Percentiles rank a stretch among this genome's conserved stretches.
These are phyloP conservation scores for Coemansia sp. DNA, from an alignment of 192 early-diverging fungal species.

Conservation along the genomic window DNA sequence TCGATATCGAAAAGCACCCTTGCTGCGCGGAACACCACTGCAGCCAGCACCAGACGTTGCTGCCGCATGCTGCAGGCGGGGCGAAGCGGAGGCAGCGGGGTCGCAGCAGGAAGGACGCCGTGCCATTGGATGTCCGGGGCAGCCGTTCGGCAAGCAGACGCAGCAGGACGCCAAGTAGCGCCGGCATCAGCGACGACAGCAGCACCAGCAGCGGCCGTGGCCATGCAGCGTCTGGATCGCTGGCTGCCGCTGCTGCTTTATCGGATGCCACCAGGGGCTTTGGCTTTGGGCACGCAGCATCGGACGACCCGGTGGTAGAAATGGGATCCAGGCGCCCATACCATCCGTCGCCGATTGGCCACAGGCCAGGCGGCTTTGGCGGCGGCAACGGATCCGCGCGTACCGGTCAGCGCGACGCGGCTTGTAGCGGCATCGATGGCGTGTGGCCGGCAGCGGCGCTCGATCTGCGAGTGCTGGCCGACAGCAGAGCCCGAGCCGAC, in stretches of 20 bases:
- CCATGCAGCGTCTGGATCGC: too few species aligned
- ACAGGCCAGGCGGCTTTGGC: background rate
- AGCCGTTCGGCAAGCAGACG: background rate
- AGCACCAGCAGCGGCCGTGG: too few species aligned
- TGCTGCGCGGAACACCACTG: background rate
- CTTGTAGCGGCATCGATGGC: too few species aligned
- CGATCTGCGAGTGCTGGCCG: background rate
- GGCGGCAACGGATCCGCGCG: too few species aligned
- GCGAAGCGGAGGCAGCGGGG: background rate
- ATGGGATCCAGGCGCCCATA: background rate
- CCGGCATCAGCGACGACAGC: too few species aligned
- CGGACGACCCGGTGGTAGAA: background rate
- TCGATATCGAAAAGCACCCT: background rate
- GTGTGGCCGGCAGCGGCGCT: background rate
- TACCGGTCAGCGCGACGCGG: background rate
- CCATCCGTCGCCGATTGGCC: conserved; percentile 2
- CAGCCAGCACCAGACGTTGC: background rate
- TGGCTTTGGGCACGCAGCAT: background rate
- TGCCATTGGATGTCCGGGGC: background rate
- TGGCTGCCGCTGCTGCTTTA: background rate
- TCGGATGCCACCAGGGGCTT: too few species aligned
- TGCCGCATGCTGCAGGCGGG: background rate
- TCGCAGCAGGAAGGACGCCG: background rate
- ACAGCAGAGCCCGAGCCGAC: background rate
- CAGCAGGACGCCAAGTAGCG: background rate